Conservation (phyloP, 148 eudicot species). For the Chenopodium formosanum region DNA sequence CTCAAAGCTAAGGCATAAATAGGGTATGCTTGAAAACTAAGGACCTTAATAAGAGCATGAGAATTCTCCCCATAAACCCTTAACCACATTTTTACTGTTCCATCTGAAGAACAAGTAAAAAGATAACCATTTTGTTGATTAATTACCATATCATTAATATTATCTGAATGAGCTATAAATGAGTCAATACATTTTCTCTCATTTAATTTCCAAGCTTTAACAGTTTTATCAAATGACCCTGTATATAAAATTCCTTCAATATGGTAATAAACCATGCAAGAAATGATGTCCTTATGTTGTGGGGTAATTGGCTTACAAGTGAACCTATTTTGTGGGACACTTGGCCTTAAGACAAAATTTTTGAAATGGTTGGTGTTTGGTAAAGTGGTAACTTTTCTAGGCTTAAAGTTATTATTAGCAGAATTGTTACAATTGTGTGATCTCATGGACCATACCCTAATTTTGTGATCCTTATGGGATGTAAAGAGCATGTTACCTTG, state of each 20-base stretch:
- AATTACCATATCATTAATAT: slow-evolving; percentile 44
- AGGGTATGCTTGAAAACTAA: slow-evolving; percentile 51
- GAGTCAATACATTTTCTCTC: slow-evolving; percentile 50
- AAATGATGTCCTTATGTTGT: slow-evolving; percentile 44
- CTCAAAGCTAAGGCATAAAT: slow-evolving; percentile 55
- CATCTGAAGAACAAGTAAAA: slow-evolving; percentile 65
- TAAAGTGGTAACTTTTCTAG: slow-evolving; percentile 41
- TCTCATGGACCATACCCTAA: slow-evolving; percentile 44
- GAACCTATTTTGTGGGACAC: not conserved
- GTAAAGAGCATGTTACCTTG: slow-evolving; percentile 49
- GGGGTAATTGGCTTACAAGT: not conserved
- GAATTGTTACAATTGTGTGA: not conserved
- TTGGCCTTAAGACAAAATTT: slow-evolving; percentile 21
- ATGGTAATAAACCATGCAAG: slow-evolving; percentile 64
- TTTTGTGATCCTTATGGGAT: slow-evolving; percentile 46
- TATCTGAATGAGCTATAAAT: slow-evolving; percentile 55
- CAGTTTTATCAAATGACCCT: slow-evolving; percentile 56
- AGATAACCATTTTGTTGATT: slow-evolving; percentile 61
- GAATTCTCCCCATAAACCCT: slow-evolving; percentile 45
- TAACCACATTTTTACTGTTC: slow-evolving; percentile 62
- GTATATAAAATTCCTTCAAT: slow-evolving; percentile 52
- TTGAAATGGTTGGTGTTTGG: slow-evolving; percentile 29
- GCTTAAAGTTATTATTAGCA: slow-evolving; percentile 15
- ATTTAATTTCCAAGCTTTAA: slow-evolving; percentile 55
- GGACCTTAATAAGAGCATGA: slow-evolving; percentile 56